Evolutionary conservation across 441 rosid genomes (phyloP).

Genomic region (Populus hybrid): DNA sequence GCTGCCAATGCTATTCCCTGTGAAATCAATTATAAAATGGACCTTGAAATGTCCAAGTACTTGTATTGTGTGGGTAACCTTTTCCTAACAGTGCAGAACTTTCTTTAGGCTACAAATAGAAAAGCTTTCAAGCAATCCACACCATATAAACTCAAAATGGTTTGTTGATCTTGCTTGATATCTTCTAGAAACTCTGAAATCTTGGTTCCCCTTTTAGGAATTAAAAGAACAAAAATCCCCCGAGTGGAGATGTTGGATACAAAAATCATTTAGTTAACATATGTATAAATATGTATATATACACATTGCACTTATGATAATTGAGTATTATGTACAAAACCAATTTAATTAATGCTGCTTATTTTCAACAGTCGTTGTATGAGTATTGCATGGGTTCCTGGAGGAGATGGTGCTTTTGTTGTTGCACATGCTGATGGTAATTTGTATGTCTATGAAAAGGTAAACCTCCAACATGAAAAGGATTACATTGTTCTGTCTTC

Average conservation of each 20-base stretch:
- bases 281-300: too few relatives aligned
- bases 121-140: neutral
- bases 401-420: constrained; percentile 88
- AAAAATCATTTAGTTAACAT: neutral
- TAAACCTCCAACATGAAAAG: constrained; percentile 36
- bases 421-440: constrained; percentile 98
- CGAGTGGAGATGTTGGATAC: neutral
- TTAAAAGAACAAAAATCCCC: neutral
- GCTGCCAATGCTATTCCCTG: neutral
- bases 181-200: neutral
- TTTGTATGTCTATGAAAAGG: constrained; percentile 93
- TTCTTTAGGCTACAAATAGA: neutral
- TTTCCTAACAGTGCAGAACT: neutral
- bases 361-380: constrained; percentile 76
- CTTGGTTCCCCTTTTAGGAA: neutral
- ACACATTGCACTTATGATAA: neutral
- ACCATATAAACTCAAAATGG: neutral
- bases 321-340: neutral
- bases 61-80: neutral
- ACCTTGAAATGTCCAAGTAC: neutral
- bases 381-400: constrained; percentile 89
- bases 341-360: constrained; percentile 18
- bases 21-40: neutral
- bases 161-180: neutral
- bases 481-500: constrained; percentile 2